phyloP scores from a whole-genome alignment of 495 filamentous ascomycete genomes.

The Penicillium herquei region DNA sequence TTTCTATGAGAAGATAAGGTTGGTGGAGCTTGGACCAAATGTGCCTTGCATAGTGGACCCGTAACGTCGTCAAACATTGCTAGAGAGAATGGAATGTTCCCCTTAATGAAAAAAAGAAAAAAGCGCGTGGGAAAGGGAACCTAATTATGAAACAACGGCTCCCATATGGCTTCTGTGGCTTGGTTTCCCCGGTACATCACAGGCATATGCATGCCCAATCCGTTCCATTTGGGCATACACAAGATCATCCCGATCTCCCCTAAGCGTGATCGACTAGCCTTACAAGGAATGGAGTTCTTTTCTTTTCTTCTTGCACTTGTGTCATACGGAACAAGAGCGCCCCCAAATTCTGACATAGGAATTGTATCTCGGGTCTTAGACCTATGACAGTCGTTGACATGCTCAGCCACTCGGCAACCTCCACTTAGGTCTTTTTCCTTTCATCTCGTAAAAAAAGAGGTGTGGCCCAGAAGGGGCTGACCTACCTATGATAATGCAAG shows the following conservation, averaged over 20 bases:
- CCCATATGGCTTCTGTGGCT: conserved; percentile 28
- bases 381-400: neutral
- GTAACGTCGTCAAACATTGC: conserved; percentile 29
- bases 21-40: conserved; percentile 30
- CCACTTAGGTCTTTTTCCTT: neutral
- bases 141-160: conserved; percentile 24
- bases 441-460: neutral
- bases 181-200: neutral
- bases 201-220: neutral
- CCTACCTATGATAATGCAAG: neutral
- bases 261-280: conserved; percentile 4
- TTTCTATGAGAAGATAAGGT: conserved; percentile 30
- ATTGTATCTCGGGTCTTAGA: neutral
- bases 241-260: conserved; percentile 1
- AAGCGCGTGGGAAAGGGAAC: conserved; percentile 27
- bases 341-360: too few relatives aligned
- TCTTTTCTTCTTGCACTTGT: neutral
- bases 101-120: conserved; percentile 5
- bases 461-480: neutral
- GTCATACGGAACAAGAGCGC: too few relatives aligned
- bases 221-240: conserved; percentile 5
- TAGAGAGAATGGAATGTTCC: conserved; percentile 9
- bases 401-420: conserved; percentile 1
- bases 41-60: conserved; percentile 36
- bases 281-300: neutral